Evolutionary conservation across 2,329 filamentous ascomycete genomes (phyloP).

Genomic region (Hortaea sp.): DNA sequence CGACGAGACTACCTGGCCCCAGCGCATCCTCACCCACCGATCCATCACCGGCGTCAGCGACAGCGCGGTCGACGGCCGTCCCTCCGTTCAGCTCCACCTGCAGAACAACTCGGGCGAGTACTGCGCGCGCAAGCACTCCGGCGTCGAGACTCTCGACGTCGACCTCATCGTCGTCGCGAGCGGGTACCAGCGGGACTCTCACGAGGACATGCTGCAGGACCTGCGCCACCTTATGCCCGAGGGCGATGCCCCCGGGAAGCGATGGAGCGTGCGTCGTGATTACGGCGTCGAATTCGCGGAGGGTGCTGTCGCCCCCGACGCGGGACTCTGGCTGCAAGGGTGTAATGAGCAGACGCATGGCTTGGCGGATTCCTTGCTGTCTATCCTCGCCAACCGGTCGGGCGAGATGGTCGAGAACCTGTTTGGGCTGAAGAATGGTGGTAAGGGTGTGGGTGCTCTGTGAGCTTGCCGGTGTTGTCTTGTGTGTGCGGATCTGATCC

Average conservation of each 20-base stretch:
- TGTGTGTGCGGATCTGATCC: too few species aligned
- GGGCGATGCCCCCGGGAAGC: constrained; percentile 31
- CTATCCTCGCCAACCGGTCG: constrained; percentile 26
- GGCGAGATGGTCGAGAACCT: constrained; percentile 30
- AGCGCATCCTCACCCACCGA: constrained; percentile 64
- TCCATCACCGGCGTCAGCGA: constrained; percentile 49
- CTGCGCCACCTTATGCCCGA: constrained; percentile 56
- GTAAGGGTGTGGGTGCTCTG: neutral
- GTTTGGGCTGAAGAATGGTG: constrained; percentile 16
- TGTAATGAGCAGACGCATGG: constrained; percentile 91
- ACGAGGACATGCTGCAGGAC: constrained; percentile 64
- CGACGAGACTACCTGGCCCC: constrained; percentile 67
- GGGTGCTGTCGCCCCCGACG: constrained; percentile 57
- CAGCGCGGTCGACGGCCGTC: constrained; percentile 25
- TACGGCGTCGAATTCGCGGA: constrained; percentile 66
- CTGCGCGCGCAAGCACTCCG: constrained; percentile 26
- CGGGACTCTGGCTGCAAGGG: constrained; percentile 85
- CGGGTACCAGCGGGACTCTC: constrained; percentile 69
- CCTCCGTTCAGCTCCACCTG: constrained; percentile 49
- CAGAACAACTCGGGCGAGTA: constrained; percentile 40
- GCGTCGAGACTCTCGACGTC: constrained; percentile 56
- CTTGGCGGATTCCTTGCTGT: constrained; percentile 40
- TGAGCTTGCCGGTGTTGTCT: too few species aligned
- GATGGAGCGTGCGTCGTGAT: constrained; percentile 62
- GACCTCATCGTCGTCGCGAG: constrained; percentile 80